phyloP scores from a whole-genome alignment of 2,329 filamentous ascomycete species.

The Penicillium decumbens region DNA sequence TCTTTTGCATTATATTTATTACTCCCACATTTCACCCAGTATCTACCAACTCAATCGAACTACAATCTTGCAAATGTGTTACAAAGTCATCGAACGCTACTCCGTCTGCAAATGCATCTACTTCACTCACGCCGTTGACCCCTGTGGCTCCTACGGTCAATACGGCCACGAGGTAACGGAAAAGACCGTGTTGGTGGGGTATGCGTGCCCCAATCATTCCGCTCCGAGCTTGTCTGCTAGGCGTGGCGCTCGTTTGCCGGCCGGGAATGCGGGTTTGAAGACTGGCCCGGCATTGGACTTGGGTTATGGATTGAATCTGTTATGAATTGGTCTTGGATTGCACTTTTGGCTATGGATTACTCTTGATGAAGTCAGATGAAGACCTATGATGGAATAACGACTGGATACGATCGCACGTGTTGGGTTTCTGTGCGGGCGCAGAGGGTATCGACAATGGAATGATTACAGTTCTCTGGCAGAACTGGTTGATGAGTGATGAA shows the following conservation, averaged over 20 bases:
- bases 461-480: neutral
- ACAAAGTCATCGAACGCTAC: constrained; percentile 79
- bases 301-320: constrained; percentile 11
- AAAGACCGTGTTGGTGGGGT: constrained; percentile 76
- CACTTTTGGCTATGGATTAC: neutral
- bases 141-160: constrained; percentile 70
- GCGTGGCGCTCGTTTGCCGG: constrained; percentile 12
- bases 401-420: neutral
- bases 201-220: constrained; percentile 62
- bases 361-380: neutral
- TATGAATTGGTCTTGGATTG: neutral
- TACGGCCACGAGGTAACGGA: constrained; percentile 67
- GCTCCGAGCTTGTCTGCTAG: constrained; percentile 8
- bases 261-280: constrained; percentile 16
- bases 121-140: constrained; percentile 80
- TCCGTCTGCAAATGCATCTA: constrained; percentile 83
- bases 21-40: neutral
- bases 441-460: neutral
- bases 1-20: neutral
- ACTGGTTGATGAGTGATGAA: neutral
- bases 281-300: constrained; percentile 5
- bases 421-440: neutral
- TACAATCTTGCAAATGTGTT: constrained; percentile 61
- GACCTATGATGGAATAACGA: neutral
- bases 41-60: neutral